Percentiles rank a stretch among this genome's conserved stretches.
Evolutionary conservation across 805 yeast genomes (phyloP).

Genomic region (Huiozyma naganishii): DNA sequence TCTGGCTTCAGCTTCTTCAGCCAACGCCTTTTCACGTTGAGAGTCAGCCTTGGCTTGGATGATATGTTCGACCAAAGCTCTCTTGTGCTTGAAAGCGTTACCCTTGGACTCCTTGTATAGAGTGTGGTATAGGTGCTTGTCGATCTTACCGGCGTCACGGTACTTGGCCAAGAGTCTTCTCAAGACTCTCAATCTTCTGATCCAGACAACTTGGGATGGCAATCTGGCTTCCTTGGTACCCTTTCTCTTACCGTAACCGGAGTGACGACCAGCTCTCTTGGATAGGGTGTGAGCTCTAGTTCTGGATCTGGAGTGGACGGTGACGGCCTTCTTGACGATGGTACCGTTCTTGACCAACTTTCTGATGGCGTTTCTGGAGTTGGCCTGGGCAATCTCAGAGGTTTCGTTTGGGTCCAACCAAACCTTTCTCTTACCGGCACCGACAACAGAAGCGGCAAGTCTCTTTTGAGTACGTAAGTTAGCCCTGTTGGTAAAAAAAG

Average conservation of each 20-base stretch:
- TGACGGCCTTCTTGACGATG: constrained; percentile 93
- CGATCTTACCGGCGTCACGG: constrained; percentile 99
- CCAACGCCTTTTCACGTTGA: constrained; percentile 95
- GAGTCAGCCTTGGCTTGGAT: constrained; percentile 99
- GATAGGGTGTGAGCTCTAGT: constrained; percentile 96
- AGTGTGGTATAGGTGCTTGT: constrained; percentile 95
- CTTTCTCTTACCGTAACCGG: constrained; percentile 99
- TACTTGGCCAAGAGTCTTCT: constrained; percentile 95
- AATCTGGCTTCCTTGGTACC: constrained; percentile 99
- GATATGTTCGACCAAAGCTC: constrained; percentile 98
- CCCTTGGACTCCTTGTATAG: constrained; percentile 98
- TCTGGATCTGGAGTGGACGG: constrained; percentile 96
- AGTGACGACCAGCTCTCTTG: constrained; percentile 97
- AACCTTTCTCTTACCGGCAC: constrained; percentile 98
- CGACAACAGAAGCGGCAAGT: constrained; percentile 98
- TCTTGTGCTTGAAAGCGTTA: constrained; percentile 99
- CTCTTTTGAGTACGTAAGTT: constrained; percentile 98
- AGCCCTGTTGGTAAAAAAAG: constrained; percentile 39
- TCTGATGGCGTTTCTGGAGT: constrained; percentile 97
- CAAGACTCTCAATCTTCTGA: constrained; percentile 99
- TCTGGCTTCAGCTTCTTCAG: constrained; percentile 99
- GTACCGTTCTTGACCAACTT: constrained; percentile 95
- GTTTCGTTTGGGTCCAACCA: constrained; percentile 99
- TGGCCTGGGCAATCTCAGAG: constrained; percentile 91
- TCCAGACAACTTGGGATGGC: constrained; percentile 97